Conservation (phyloP, 345 rosid species). For the Rhodomyrtus tomentosa region DNA sequence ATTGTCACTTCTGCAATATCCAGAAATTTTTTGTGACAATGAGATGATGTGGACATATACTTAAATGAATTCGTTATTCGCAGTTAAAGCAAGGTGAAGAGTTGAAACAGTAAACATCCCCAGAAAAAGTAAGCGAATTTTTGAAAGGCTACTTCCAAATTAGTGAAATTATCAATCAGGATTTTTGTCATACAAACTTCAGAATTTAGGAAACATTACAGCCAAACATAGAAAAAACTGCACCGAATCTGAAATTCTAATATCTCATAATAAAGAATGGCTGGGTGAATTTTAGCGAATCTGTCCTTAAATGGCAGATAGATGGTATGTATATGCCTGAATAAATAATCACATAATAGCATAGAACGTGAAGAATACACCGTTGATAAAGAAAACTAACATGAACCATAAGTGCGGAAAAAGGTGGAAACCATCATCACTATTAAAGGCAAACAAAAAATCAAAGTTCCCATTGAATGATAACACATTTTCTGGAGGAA, state of each 20-base stretch:
- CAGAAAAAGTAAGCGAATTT: not conserved
- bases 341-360: not conserved
- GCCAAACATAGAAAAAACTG: not conserved
- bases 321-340: not conserved
- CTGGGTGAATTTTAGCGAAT: not conserved
- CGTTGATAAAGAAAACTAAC: not conserved
- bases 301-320: not conserved
- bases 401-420: not conserved
- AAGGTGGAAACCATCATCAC: not conserved
- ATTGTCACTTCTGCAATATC: not conserved
- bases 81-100: not conserved
- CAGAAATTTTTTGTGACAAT: not conserved
- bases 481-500: not conserved
- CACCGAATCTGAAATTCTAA: not conserved
- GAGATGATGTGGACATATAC: not conserved
- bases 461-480: not conserved
- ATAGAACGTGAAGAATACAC: not conserved
- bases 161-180: not conserved
- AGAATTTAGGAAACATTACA: not conserved
- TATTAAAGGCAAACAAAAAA: not conserved
- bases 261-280: not conserved
- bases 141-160: not conserved
- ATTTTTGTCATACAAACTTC: not conserved
- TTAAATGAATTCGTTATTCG: not conserved
- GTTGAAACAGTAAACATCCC: not conserved